These are phyloP conservation scores for Naganishia randhawae DNA, from an alignment of 768 basidiomycete species.

Conservation along the genomic window DNA sequence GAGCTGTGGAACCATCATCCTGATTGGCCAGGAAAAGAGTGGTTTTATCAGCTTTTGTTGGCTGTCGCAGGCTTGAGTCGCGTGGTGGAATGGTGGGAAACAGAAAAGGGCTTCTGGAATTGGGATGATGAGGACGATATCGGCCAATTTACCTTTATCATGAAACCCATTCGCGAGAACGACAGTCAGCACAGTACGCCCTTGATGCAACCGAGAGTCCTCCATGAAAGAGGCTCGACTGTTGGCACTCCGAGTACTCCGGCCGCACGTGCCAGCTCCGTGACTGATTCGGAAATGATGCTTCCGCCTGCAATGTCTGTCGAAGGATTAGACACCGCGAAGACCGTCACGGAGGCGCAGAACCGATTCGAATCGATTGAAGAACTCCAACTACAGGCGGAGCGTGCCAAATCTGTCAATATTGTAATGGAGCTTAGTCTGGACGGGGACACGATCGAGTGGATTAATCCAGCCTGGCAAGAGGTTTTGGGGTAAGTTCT, in stretches of 20 bases:
- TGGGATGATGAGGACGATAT: conserved; percentile 80
- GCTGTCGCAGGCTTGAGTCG: conserved; percentile 93
- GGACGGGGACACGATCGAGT: conserved; percentile 89
- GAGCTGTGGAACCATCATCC: conserved; percentile 96
- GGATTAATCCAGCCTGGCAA: conserved; percentile 94
- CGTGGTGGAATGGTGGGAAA: conserved; percentile 99
- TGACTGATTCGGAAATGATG: background rate
- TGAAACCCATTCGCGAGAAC: conserved; percentile 67
- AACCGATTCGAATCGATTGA: conserved; percentile 76
- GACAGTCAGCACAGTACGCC: conserved; percentile 50
- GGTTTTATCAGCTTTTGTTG: conserved; percentile 95
- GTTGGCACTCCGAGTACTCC: background rate
- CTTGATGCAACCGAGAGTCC: background rate
- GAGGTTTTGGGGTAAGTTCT: conserved; percentile 62
- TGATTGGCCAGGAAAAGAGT: conserved; percentile 94
- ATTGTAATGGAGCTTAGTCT: conserved; percentile 91
- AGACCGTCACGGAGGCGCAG: conserved; percentile 8
- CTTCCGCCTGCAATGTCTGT: background rate
- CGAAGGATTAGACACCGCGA: conserved; percentile 9
- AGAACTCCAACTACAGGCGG: conserved; percentile 80
- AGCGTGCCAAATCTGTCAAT: conserved; percentile 91
- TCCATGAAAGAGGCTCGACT: background rate
- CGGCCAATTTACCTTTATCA: conserved; percentile 87
- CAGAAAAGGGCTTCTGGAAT: conserved; percentile 99
- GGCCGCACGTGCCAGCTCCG: background rate